Evolutionary conservation across 192 early-diverging fungal species (phyloP).

Genomic region (Coemansia sp.): DNA sequence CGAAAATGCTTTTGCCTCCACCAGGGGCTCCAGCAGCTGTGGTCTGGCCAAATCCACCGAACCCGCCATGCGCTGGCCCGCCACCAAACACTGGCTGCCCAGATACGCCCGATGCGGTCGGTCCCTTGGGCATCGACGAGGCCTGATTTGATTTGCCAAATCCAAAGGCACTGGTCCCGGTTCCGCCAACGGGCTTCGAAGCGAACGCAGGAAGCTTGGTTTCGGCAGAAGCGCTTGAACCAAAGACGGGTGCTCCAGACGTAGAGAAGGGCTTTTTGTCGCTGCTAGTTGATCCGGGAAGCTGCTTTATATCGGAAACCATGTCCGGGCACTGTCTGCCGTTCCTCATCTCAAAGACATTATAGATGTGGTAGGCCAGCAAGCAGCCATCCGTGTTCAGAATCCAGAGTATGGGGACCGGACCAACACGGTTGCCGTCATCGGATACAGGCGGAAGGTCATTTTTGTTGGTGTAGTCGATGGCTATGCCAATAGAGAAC

Average conservation of each 20-base stretch:
- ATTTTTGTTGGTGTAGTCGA: constrained; percentile 71
- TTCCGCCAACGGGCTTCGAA: background rate
- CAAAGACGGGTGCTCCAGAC: background rate
- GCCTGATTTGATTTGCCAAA: constrained; percentile 25
- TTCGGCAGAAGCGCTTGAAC: background rate
- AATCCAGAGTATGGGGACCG: constrained; percentile 72
- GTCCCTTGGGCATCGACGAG: constrained; percentile 25
- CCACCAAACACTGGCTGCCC: constrained; percentile 40
- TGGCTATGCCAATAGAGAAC: constrained; percentile 65
- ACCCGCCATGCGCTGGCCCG: constrained; percentile 18
- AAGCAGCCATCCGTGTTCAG: constrained; percentile 67
- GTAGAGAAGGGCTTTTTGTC: background rate
- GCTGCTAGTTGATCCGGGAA: constrained; percentile 10
- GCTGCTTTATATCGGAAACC: constrained; percentile 21
- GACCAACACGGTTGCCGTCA: constrained; percentile 53
- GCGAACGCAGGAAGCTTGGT: constrained; percentile 24
- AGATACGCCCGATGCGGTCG: constrained; percentile 11
- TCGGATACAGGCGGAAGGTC: constrained; percentile 56
- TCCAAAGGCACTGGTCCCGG: constrained; percentile 11
- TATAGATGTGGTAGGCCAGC: constrained; percentile 67
- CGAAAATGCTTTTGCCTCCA: constrained; percentile 33
- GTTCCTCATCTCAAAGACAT: constrained; percentile 53
- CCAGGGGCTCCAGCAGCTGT: background rate
- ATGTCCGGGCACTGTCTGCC: constrained; percentile 48
- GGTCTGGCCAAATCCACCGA: constrained; percentile 20